These are phyloP conservation scores for Discostella pseudostelligera DNA, from an alignment of 108 stramenopile species.

Conservation along the genomic window DNA sequence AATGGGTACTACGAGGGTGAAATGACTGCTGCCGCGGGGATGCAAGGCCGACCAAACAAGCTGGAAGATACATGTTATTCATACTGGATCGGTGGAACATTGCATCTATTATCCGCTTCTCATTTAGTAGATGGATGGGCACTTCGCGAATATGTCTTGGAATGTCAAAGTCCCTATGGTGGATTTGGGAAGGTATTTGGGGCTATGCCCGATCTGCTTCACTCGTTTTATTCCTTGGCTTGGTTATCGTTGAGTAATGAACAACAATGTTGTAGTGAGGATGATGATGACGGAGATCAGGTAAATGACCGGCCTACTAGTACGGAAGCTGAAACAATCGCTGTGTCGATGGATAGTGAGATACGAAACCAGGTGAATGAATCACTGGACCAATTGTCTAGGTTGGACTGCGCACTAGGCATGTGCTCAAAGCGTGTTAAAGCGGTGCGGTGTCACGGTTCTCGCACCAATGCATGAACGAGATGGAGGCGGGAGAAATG, in stretches of 20 bases:
- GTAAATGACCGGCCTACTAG: background rate
- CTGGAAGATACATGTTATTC: conserved; percentile 86
- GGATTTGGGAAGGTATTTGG: conserved; percentile 78
- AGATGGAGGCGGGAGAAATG: too few relatives aligned
- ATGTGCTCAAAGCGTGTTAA: conserved; percentile 6
- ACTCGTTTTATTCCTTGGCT: conserved; percentile 84
- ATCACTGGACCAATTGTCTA: conserved; percentile 29
- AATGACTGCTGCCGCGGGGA: conserved; percentile 44
- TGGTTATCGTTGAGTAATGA: conserved; percentile 57
- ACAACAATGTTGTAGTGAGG: background rate
- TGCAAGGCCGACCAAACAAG: conserved; percentile 90
- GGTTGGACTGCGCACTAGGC: conserved; percentile 23
- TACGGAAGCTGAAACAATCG: background rate
- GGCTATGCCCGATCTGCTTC: conserved; percentile 81
- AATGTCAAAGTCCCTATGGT: conserved; percentile 62
- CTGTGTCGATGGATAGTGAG: conserved; percentile 13
- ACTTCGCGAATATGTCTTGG: conserved; percentile 55
- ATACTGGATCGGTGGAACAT: conserved; percentile 91
- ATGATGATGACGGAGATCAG: background rate
- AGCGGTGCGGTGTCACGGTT: too few relatives aligned
- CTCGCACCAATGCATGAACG: too few relatives aligned
- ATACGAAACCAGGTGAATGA: conserved; percentile 10
- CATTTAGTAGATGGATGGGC: conserved; percentile 55
- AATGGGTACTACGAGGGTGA: conserved; percentile 16
- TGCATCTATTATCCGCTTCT: conserved; percentile 53